Conservation (phyloP, 805 yeast genomes). For the Cyberlindnera xishuangbannaensis region DNA sequence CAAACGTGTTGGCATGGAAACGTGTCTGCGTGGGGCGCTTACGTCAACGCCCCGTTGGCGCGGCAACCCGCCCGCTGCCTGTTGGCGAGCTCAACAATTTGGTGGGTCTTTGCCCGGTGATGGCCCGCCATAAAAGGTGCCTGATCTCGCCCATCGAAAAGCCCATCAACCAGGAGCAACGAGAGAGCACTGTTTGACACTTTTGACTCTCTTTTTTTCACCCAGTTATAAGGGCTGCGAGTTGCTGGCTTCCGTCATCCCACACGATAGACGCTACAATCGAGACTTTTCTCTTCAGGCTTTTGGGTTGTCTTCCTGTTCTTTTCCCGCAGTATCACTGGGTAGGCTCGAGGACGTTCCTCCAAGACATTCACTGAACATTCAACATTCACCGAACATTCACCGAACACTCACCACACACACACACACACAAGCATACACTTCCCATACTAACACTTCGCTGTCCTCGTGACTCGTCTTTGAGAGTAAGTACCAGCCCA, state of each 20-base stretch:
- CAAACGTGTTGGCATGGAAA: too few relatives aligned
- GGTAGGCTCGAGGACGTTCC: not conserved
- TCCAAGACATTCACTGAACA: not conserved
- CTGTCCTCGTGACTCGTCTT: constrained; percentile 1
- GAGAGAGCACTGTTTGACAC: too few relatives aligned
- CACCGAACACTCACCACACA: not conserved
- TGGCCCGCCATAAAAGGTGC: not conserved
- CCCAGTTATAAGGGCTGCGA: too few relatives aligned
- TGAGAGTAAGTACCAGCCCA: constrained; percentile 7
- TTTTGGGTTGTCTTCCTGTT: too few relatives aligned
- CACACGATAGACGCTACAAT: too few relatives aligned
- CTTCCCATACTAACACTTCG: not conserved
- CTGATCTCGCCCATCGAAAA: not conserved
- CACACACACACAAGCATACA: not conserved
- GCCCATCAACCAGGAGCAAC: too few relatives aligned
- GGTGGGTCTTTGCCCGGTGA: not conserved
- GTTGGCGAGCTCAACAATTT: not conserved
- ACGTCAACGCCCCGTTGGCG: not conserved
- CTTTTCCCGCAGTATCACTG: too few relatives aligned
- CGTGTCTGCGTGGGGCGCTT: not conserved
- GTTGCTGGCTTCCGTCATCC: too few relatives aligned
- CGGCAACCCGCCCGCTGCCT: not conserved
- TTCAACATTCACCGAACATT: too few relatives aligned
- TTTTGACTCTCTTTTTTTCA: too few relatives aligned
- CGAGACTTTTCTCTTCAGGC: too few relatives aligned